Conservation (phyloP, 352 stramenopile genomes). For the Poterioochromonas sp. region DNA sequence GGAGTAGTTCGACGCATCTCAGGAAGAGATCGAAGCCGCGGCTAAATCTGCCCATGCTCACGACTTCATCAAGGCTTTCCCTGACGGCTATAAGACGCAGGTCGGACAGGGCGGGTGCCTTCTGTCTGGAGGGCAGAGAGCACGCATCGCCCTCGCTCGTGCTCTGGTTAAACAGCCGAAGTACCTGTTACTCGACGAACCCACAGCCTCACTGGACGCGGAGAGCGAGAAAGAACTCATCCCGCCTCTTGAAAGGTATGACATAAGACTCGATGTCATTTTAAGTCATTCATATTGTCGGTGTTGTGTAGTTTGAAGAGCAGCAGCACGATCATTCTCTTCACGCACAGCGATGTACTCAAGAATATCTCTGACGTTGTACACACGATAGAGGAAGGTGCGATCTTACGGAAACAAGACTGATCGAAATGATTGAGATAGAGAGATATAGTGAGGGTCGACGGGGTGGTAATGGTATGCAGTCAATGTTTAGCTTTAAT, state of each 20-base stretch:
- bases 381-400: neutral
- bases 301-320: neutral
- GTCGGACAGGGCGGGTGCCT: constrained; percentile 94
- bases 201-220: constrained; percentile 61
- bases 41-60: constrained; percentile 84
- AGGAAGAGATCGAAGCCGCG: constrained; percentile 47
- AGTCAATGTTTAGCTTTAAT: too few species aligned
- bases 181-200: constrained; percentile 76
- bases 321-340: neutral
- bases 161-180: constrained; percentile 69
- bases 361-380: neutral
- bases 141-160: constrained; percentile 69
- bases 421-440: too few species aligned
- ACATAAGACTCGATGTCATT: too few species aligned
- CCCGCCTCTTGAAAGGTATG: neutral
- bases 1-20: neutral
- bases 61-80: constrained; percentile 87
- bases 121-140: constrained; percentile 91
- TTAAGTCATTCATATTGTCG: neutral
- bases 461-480: too few species aligned
- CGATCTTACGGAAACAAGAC: too few species aligned
- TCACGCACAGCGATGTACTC: constrained; percentile 6
- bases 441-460: too few species aligned
- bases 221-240: constrained; percentile 53
- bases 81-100: constrained; percentile 86